These are phyloP conservation scores for Podospora anserina DNA, from an alignment of 495 filamentous ascomycete species.

Conservation along the genomic window DNA sequence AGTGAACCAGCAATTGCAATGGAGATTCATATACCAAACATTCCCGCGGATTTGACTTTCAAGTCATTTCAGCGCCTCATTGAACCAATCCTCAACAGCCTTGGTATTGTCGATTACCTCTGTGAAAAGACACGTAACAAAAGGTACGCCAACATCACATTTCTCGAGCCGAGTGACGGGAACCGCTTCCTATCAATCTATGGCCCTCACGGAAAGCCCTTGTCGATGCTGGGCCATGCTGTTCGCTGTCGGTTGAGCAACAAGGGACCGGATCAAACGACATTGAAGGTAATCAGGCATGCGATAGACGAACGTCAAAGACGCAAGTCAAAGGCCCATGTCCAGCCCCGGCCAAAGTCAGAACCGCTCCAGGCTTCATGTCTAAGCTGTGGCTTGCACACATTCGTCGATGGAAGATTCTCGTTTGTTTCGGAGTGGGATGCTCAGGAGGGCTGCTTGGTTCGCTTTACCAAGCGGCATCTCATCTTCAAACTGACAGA, in stretches of 20 bases:
- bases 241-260: conserved; percentile 47
- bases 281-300: conserved; percentile 41
- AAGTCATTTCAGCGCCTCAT: conserved; percentile 34
- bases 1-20: conserved; percentile 18
- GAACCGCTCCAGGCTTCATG: conserved; percentile 29
- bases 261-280: conserved; percentile 32
- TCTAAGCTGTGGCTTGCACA: conserved; percentile 52
- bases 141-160: conserved; percentile 32
- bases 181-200: conserved; percentile 35
- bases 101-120: conserved; percentile 37
- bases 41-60: conserved; percentile 38
- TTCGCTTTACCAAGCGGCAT: conserved; percentile 44
- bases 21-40: conserved; percentile 42
- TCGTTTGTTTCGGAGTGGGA: conserved; percentile 47
- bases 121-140: conserved; percentile 35
- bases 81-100: conserved; percentile 27
- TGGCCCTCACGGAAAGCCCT: conserved; percentile 16
- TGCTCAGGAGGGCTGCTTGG: conserved; percentile 30
- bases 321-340: conserved; percentile 11
- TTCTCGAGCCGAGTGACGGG: conserved; percentile 38
- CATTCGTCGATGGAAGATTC: conserved; percentile 38
- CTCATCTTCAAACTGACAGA: conserved; percentile 33
- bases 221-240: conserved; percentile 36
- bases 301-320: conserved; percentile 26
- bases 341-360: conserved; percentile 9